Base-by-base conservation (phyloP, 2,329 filamentous ascomycete species). In the Aspergillus sp. region DNA sequence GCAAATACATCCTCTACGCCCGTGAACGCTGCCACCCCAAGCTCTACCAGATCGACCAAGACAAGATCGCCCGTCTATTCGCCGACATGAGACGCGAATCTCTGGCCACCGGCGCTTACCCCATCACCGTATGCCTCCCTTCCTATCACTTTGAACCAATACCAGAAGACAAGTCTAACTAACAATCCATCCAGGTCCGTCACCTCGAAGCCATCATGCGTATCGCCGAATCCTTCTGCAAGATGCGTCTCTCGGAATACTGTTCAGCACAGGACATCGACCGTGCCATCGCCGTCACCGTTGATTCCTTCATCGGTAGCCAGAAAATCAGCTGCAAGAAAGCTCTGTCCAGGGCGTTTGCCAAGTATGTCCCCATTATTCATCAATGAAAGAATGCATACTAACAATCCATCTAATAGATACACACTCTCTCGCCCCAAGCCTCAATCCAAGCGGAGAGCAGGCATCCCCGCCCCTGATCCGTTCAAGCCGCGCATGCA, bases 261-360 rank as follows among this genome's bases (percentile, higher is more conserved):
- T 96, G 94, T 77, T 89, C 90, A 5, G 80, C 90, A 1, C 86
- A 90, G 61, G 95, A 99, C 73, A 96, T 99, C 69, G 95, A 99
- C 77, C 91, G 95, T 47, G 95, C 95, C 60, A 99, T 99, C 71
- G 92, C 93, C 13, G 95, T 99, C 6, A 96, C 95, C 0, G 91
- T 99, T 2, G 93, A 98, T 67, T 96, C 91, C 58, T 99, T 99
- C 72, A 91, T 99, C 47, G 91, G 90, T 62, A 96, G 91, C 70
- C 95, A 99, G 76, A 99, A 99, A 82, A 87, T 98, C 70, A 96
- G 91, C 80, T 95, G 91, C 80, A 99, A 98, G 85, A 97, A 96
- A 83, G 92, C 95, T 15, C 84, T 99, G 48, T 90, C 92, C 0
- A 85, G 95, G 61, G 92, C 95, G 4, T 99, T 99, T 81, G 92